Conservation (phyloP, 2,329 filamentous ascomycete genomes). For the Fusarium austroafricanum region DNA sequence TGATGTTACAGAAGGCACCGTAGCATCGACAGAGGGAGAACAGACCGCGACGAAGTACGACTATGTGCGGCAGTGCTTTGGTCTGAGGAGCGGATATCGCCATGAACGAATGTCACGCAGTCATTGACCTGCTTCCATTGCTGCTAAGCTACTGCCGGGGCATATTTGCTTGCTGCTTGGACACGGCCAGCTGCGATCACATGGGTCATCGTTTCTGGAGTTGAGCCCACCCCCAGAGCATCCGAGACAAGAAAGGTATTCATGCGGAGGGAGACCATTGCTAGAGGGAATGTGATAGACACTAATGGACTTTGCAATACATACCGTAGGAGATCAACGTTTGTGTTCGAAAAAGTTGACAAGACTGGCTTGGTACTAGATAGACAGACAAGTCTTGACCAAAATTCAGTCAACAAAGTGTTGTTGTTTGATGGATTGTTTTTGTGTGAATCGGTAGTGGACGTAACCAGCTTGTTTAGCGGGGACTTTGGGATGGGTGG, state of each 20-base stretch:
- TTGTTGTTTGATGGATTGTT: slow-evolving; percentile 29
- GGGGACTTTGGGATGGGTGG: slow-evolving; percentile 38
- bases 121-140: slow-evolving; percentile 35
- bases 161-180: slow-evolving; percentile 38
- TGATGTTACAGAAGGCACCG: slow-evolving; percentile 22
- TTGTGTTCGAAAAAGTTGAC: neutral
- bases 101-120: slow-evolving; percentile 40
- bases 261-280: slow-evolving; percentile 14
- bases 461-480: slow-evolving; percentile 39
- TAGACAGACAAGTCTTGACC: neutral
- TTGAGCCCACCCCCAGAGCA: slow-evolving; percentile 39
- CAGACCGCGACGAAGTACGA: slow-evolving; percentile 19
- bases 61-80: neutral
- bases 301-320: neutral
- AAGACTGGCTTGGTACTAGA: neutral
- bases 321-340: slow-evolving; percentile 15
- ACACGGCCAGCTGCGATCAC: slow-evolving; percentile 38
- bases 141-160: slow-evolving; percentile 24
- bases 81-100: slow-evolving; percentile 18
- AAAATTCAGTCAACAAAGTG: slow-evolving; percentile 16
- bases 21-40: slow-evolving; percentile 21
- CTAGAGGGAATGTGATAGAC: neutral
- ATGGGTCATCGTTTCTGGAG: slow-evolving; percentile 37
- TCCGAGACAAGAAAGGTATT: slow-evolving; percentile 31
- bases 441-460: slow-evolving; percentile 41